A percentile compares a stretch with the other conserved stretches of the same genome.
phyloP scores from a whole-genome alignment of 2,329 filamentous ascomycete species.

The Hymenoscyphus fraxineus region DNA sequence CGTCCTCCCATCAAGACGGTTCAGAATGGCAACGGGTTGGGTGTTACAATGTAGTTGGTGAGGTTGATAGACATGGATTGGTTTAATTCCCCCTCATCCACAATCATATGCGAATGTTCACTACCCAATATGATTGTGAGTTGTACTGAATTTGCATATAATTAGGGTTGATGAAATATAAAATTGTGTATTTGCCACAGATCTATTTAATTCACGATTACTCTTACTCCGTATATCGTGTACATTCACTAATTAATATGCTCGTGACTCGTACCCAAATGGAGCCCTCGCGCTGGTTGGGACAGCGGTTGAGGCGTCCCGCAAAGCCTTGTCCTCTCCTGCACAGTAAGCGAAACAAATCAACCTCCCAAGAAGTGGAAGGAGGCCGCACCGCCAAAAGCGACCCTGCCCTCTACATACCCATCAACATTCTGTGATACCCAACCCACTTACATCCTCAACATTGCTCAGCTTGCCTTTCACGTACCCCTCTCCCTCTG shows the following conservation, averaged over 20 bases:
- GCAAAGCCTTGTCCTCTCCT: background rate
- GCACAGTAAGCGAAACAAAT: constrained; percentile 6
- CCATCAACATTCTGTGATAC: constrained; percentile 27
- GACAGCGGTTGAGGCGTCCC: background rate
- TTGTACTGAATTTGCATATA: no score
- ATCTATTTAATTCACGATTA: no score
- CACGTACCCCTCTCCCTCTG: background rate
- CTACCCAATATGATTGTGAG: background rate
- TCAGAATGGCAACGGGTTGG: constrained; percentile 39
- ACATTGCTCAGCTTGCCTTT: background rate
- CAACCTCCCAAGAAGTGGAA: background rate
- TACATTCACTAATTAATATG: background rate
- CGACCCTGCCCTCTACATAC: constrained; percentile 3
- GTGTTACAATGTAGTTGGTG: constrained; percentile 9
- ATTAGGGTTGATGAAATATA: no score
- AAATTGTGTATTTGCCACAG: no score
- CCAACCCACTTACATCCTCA: constrained; percentile 15
- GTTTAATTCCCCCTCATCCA: background rate
- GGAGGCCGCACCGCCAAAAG: constrained; percentile 1
- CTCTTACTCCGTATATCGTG: no score
- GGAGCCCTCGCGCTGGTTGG: no score
- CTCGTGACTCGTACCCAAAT: no score
- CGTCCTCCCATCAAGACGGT: constrained; percentile 43
- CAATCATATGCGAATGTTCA: background rate
- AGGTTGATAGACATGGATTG: background rate